Conservation (phyloP, 257 asterid genomes). For the Henckelia pumila region DNA sequence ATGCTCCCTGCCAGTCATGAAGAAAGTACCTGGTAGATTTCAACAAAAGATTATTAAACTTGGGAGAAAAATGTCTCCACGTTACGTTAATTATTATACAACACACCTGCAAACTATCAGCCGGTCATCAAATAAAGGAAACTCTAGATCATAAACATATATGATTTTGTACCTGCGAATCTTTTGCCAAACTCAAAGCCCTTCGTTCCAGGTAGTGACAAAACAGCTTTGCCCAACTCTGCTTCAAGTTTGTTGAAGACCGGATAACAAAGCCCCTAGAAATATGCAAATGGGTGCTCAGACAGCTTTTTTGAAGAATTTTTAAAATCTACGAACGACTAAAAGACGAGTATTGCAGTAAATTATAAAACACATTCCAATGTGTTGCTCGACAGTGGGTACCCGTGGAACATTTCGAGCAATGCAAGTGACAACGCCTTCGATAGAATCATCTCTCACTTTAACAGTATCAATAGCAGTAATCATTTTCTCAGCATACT, state of each 20-base stretch:
- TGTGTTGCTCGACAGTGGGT: constrained; percentile 21
- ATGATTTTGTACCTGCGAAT: constrained; percentile 58
- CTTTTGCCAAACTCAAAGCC: constrained; percentile 99
- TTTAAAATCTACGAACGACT: constrained; percentile 11
- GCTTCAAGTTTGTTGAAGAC: constrained; percentile 98
- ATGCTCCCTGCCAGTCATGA: constrained; percentile 97
- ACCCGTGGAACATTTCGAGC: constrained; percentile 90
- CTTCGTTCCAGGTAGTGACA: constrained; percentile 97
- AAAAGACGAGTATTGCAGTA: constrained; percentile 3
- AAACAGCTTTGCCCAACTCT: constrained; percentile 84
- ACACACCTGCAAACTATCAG: constrained; percentile 16
- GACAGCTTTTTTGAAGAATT: neutral
- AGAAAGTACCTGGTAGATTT: constrained; percentile 67
- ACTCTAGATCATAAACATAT: constrained; percentile 15
- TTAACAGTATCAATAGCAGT: constrained; percentile 94
- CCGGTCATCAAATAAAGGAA: constrained; percentile 12
- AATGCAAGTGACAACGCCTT: constrained; percentile 97
- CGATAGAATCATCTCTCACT: constrained; percentile 92
- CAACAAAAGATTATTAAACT: constrained; percentile 25
- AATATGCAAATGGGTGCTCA: constrained; percentile 30
- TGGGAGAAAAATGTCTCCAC: constrained; percentile 10
- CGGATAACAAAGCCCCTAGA: constrained; percentile 93
- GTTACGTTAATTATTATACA: neutral
- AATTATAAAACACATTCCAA: constrained; percentile 12
- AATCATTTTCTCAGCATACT: constrained; percentile 96